phyloP scores from a whole-genome alignment of 805 yeast genomes.

The Saturnispora serradocipensis region DNA sequence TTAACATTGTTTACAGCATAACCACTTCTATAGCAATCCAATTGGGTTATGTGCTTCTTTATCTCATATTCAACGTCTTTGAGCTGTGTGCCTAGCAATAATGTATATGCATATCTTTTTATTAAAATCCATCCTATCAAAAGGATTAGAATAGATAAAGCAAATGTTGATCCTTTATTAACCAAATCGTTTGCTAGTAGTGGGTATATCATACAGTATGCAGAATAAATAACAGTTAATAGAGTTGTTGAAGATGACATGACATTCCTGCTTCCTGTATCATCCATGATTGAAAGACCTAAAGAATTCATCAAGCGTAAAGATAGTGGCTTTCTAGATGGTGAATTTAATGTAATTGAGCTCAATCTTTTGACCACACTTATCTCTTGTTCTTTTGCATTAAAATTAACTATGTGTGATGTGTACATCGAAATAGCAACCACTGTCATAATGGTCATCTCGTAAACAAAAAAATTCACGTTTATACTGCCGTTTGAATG shows the following conservation, averaged over 20 bases:
- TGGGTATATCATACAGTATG: slow-evolving; percentile 26
- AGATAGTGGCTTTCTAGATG: slow-evolving; percentile 11
- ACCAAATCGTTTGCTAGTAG: slow-evolving; percentile 15
- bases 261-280: slow-evolving; percentile 7
- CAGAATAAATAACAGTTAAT: slow-evolving; percentile 30
- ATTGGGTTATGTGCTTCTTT: slow-evolving; percentile 33
- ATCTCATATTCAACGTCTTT: slow-evolving; percentile 31
- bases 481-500: slow-evolving; percentile 16
- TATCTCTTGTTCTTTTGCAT: slow-evolving; percentile 1
- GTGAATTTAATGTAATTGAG: slow-evolving; percentile 22
- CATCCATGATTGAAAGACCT: slow-evolving; percentile 4
- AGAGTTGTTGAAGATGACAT: slow-evolving; percentile 35
- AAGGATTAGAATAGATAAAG: slow-evolving; percentile 19
- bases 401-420: slow-evolving; percentile 18
- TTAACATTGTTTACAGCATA: slow-evolving; percentile 42
- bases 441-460: slow-evolving; percentile 20
- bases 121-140: slow-evolving; percentile 32
- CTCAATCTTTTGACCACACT: slow-evolving; percentile 18
- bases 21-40: slow-evolving; percentile 44
- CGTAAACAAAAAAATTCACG: slow-evolving; percentile 24
- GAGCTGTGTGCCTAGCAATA: slow-evolving; percentile 46
- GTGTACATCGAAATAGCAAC: slow-evolving; percentile 28
- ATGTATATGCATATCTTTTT: slow-evolving; percentile 40
- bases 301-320: slow-evolving; percentile 1
- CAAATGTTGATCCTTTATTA: slow-evolving; percentile 21